phyloP scores from a whole-genome alignment of 352 stramenopile genomes.

The Aphanomyces astaci region DNA sequence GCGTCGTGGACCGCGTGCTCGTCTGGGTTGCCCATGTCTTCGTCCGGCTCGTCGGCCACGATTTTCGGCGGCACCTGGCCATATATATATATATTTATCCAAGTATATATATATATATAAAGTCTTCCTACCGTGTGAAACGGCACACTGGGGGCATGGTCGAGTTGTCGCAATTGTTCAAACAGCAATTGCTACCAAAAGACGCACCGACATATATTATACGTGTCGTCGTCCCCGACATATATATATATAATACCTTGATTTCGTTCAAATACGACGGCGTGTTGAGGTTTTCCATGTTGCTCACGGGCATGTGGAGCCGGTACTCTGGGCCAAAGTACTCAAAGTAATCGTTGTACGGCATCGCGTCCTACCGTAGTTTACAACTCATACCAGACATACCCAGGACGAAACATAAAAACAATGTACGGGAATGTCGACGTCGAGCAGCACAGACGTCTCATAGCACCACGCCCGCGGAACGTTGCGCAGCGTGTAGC shows the following conservation, averaged over 20 bases:
- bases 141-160: slow-evolving; percentile 94
- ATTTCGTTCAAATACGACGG: slow-evolving; percentile 86
- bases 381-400: slow-evolving; percentile 45
- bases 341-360: slow-evolving; percentile 99
- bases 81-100: too few species aligned
- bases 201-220: too few species aligned
- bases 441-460: slow-evolving; percentile 90
- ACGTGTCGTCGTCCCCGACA: too few species aligned
- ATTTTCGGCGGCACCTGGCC: slow-evolving; percentile 4
- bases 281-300: slow-evolving; percentile 98
- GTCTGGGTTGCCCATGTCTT: slow-evolving; percentile 30
- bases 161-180: slow-evolving; percentile 91
- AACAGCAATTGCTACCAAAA: slow-evolving; percentile 65
- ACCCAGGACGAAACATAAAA: not conserved
- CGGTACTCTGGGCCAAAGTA: slow-evolving; percentile 98
- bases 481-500: slow-evolving; percentile 98
- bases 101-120: too few species aligned
- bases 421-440: slow-evolving; percentile 48
- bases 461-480: slow-evolving; percentile 92
- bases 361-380: slow-evolving; percentile 88
- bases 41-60: slow-evolving; percentile 1
- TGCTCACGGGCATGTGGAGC: slow-evolving; percentile 93
- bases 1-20: slow-evolving; percentile 45
- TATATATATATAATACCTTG: slow-evolving; percentile 31
- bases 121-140: slow-evolving; percentile 86